Conservation (phyloP, 768 basidiomycete genomes). For the Mycena latifolia region DNA sequence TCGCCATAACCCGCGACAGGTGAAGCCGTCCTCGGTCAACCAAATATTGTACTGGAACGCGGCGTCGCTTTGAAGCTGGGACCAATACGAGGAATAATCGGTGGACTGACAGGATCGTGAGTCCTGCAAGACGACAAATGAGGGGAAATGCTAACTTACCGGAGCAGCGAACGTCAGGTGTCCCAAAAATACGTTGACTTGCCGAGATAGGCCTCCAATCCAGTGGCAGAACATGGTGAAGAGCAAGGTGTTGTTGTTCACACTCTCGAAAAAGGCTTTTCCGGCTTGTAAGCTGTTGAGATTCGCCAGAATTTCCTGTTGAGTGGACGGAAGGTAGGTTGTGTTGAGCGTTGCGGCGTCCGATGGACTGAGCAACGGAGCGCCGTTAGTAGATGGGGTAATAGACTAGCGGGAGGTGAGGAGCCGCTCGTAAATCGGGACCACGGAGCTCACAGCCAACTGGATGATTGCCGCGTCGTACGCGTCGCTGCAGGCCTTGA, state of each 20-base stretch:
- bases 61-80: constrained; percentile 1
- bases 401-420: constrained; percentile 2
- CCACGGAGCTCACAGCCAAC: constrained; percentile 10
- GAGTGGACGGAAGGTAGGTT: not conserved
- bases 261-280: not conserved
- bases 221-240: not conserved
- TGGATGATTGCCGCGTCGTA: constrained; percentile 11
- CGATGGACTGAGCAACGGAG: not conserved
- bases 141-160: too few species aligned
- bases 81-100: constrained; percentile 17
- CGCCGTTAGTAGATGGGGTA: not conserved
- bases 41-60: constrained; percentile 10
- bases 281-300: not conserved
- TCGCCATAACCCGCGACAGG: not conserved
- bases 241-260: not conserved
- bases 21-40: constrained; percentile 20
- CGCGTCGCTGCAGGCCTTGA: constrained; percentile 20
- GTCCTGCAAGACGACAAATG: too few species aligned
- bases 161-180: too few species aligned
- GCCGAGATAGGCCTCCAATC: not conserved
- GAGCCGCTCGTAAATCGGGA: not conserved
- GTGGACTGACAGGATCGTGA: constrained; percentile 10
- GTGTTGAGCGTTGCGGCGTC: constrained; percentile 5
- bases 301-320: not conserved
- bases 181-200: not conserved